A percentile compares a stretch with the other conserved stretches of the same genome.
phyloP scores from a whole-genome alignment of 768 basidiomycete species.

The Russula foetens region DNA sequence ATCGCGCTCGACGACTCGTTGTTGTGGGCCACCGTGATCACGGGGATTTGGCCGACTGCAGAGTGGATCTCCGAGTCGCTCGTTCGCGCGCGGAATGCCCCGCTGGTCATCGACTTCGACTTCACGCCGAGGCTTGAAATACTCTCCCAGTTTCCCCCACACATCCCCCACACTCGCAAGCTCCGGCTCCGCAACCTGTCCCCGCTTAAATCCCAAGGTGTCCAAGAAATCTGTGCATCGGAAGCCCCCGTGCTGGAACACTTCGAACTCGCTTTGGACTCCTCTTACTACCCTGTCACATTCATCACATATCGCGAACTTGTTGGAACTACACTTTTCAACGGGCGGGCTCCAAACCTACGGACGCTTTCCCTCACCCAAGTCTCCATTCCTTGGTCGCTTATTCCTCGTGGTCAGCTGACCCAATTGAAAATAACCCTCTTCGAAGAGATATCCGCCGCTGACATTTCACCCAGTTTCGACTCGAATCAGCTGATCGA shows the following conservation, averaged over 20 bases:
- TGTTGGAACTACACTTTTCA: background rate
- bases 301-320: background rate
- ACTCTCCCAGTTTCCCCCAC: background rate
- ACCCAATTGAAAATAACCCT: background rate
- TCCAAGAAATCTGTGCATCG: background rate
- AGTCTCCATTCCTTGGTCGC: background rate
- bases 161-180: constrained; percentile 2
- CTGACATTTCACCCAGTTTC: background rate
- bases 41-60: background rate
- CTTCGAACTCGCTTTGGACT: background rate
- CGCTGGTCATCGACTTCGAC: background rate
- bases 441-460: background rate
- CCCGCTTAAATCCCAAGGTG: background rate
- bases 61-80: constrained; percentile 3
- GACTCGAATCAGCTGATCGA: background rate
- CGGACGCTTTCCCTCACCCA: background rate
- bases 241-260: background rate
- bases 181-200: background rate
- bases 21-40: background rate
- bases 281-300: no score
- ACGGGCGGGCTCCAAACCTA: background rate
- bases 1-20: constrained; percentile 4
- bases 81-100: background rate
- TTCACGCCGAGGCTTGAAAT: background rate
- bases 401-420: background rate